Base-by-base conservation (phyloP, 768 basidiomycete species). In the Tricholoma matsutake region DNA sequence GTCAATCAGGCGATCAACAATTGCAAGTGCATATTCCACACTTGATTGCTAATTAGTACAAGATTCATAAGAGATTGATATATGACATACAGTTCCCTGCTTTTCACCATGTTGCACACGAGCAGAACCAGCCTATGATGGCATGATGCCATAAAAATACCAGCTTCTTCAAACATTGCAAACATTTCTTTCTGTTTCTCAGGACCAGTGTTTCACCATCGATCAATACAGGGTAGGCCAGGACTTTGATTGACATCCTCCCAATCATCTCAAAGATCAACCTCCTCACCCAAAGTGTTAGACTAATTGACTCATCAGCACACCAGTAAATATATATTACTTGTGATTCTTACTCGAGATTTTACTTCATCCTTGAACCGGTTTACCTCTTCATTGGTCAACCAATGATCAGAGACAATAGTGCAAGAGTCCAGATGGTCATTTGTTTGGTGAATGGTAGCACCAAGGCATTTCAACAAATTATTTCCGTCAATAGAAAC, bases 71-170 rank as follows among this genome's bases (percentile, higher is more conserved):
- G n/a, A n/a, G 16, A 41, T 41, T 41, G 39, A n/a, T n/a, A 41
- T 41, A 25, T 37, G 37, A 71, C 75, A 61, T 66, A 77, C 77
- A 78, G 61, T 60, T 79, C 74, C 3, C 77, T 73, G 54, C 72
- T 74, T 16, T 51, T 39, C 8, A 75, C 56, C 73, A 77, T 75
- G 14, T 35, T 35, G 34, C 34, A 35, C 34, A 35, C 13, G 34
- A 35, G 34, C n/a, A n/a, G n/a, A n/a, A n/a, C n/a, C n/a, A n/a
- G n/a, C n/a, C n/a, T n/a, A n/a, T n/a, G n/a, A n/a, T n/a, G n/a
- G n/a, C n/a, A n/a, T n/a, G n/a, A n/a, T n/a, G n/a, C n/a, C n/a
- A n/a, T n/a, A n/a, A n/a, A n/a, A n/a, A n/a, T n/a, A n/a, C n/a
- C n/a, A n/a, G n/a, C n/a, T n/a, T n/a, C n/a, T n/a, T n/a, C n/a